Percentiles rank a stretch among this genome's conserved stretches.
These are phyloP conservation scores for Russula emetica DNA, from an alignment of 768 basidiomycete species.

Conservation along the genomic window DNA sequence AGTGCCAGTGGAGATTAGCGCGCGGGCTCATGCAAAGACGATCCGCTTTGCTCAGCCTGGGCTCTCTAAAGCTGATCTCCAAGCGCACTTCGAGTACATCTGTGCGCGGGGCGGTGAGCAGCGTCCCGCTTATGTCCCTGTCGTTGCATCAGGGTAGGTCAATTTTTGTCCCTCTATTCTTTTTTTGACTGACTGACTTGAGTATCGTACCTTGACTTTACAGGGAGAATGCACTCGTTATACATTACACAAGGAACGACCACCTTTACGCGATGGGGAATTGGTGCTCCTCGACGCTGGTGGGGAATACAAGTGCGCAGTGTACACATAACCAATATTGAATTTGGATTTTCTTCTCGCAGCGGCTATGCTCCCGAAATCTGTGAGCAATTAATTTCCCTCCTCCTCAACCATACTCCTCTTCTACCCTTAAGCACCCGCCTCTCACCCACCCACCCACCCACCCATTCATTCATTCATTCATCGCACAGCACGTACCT, in stretches of 20 bases:
- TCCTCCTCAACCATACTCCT: not conserved
- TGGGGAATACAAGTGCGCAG: slow-evolving; percentile 79
- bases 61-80: slow-evolving; percentile 55
- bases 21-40: slow-evolving; percentile 81
- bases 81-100: slow-evolving; percentile 86
- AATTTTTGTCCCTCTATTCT: no score
- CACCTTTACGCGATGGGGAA: slow-evolving; percentile 68
- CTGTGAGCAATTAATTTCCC: slow-evolving; percentile 49
- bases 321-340: not conserved
- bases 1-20: slow-evolving; percentile 88
- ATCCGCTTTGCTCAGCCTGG: slow-evolving; percentile 71
- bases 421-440: no score
- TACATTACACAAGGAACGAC: slow-evolving; percentile 94
- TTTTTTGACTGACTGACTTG: not conserved
- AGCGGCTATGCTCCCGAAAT: slow-evolving; percentile 95
- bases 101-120: slow-evolving; percentile 77
- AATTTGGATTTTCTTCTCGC: not conserved
- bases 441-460: no score
- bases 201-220: not conserved
- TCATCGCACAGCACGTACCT: slow-evolving; percentile 64
- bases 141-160: slow-evolving; percentile 89
- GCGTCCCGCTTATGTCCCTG: slow-evolving; percentile 92
- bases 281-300: slow-evolving; percentile 87
- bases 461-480: not conserved
- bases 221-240: slow-evolving; percentile 83